These are phyloP conservation scores for Penicillium verhagenii DNA, from an alignment of 495 filamentous ascomycete genomes.

Conservation along the genomic window DNA sequence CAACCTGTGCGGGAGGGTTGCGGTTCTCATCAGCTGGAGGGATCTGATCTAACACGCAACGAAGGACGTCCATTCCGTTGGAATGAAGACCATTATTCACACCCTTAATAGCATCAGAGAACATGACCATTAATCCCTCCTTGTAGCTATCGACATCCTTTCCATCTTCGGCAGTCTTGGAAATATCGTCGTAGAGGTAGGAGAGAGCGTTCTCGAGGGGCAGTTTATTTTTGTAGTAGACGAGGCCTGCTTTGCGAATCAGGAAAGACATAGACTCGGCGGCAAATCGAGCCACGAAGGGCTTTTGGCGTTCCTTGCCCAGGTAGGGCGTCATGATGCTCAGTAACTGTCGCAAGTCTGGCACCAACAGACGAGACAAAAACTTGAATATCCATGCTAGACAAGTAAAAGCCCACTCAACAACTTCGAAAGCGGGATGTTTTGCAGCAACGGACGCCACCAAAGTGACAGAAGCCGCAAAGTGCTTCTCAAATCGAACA, in stretches of 20 bases:
- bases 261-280: conserved; percentile 95
- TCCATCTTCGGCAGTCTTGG: conserved; percentile 48
- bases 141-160: conserved; percentile 59
- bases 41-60: conserved; percentile 54
- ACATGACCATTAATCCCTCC: conserved; percentile 86
- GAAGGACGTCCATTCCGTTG: conserved; percentile 67
- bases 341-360: conserved; percentile 80
- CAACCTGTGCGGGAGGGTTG: conserved; percentile 54
- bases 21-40: conserved; percentile 50
- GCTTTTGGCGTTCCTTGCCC: conserved; percentile 75
- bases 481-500: conserved; percentile 83
- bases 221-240: conserved; percentile 64
- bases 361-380: conserved; percentile 78
- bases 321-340: conserved; percentile 81
- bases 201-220: conserved; percentile 67
- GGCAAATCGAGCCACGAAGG: conserved; percentile 84
- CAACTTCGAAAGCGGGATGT: conserved; percentile 68
- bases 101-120: conserved; percentile 84
- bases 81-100: conserved; percentile 79
- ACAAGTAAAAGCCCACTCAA: conserved; percentile 95
- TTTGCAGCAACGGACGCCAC: conserved; percentile 64
- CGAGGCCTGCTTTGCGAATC: conserved; percentile 78
- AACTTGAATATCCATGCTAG: conserved; percentile 98
- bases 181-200: conserved; percentile 67
- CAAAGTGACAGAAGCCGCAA: conserved; percentile 65